phyloP scores from a whole-genome alignment of 495 filamentous ascomycete genomes.

The Annulohypoxylon bovei region DNA sequence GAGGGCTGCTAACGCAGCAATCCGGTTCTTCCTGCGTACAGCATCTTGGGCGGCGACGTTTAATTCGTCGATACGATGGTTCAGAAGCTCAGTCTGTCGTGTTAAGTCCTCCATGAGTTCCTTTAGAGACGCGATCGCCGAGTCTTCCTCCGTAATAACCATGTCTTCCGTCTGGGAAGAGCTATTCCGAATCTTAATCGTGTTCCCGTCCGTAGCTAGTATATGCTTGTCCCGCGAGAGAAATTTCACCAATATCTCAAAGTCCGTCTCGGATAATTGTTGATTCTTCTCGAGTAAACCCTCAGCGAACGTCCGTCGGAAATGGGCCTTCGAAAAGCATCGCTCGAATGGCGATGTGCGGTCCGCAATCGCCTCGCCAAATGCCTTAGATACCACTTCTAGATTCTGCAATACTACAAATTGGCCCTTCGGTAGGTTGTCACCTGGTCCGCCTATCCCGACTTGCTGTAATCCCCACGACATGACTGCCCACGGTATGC shows the following conservation, averaged over 20 bases:
- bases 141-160: conserved; percentile 77
- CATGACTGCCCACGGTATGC: conserved; percentile 63
- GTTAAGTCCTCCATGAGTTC: conserved; percentile 69
- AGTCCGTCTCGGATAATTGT: conserved; percentile 70
- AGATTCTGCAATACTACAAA: conserved; percentile 70
- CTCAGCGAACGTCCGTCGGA: conserved; percentile 66
- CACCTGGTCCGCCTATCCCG: conserved; percentile 66
- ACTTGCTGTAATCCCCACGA: conserved; percentile 79
- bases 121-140: conserved; percentile 80
- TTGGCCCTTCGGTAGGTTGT: conserved; percentile 60
- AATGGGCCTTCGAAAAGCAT: conserved; percentile 72
- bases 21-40: conserved; percentile 73
- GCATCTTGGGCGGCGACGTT: conserved; percentile 71
- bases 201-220: conserved; percentile 73
- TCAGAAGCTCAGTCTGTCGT: conserved; percentile 64
- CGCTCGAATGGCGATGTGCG: conserved; percentile 66
- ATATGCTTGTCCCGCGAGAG: conserved; percentile 73
- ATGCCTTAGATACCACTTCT: conserved; percentile 60
- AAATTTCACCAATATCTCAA: conserved; percentile 76
- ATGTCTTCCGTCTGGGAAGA: conserved; percentile 44
- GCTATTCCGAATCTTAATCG: conserved; percentile 74
- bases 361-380: conserved; percentile 57
- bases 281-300: conserved; percentile 58
- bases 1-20: conserved; percentile 78
- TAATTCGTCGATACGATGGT: conserved; percentile 65